phyloP scores from a whole-genome alignment of 768 basidiomycete genomes.

The Mycena galericulata region DNA sequence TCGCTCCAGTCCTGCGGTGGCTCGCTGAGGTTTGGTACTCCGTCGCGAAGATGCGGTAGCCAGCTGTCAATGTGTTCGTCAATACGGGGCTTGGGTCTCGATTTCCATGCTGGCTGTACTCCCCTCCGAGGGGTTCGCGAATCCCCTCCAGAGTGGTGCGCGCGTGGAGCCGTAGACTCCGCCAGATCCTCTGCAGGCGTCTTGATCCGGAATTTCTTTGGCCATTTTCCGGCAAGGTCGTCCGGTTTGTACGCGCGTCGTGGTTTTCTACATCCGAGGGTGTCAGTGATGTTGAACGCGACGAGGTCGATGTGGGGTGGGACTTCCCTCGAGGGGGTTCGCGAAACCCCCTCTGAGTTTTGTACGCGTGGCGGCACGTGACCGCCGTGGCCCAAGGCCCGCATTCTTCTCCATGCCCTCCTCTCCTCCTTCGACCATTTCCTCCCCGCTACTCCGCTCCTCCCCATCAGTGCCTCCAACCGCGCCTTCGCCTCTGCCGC shows the following conservation, averaged over 20 bases:
- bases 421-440: conserved; percentile 4
- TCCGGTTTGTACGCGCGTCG: conserved; percentile 5
- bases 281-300: conserved; percentile 14
- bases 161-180: conserved; percentile 2
- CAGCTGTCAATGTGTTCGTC: conserved; percentile 18
- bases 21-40: conserved; percentile 17
- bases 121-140: conserved; percentile 23
- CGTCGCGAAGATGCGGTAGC: conserved; percentile 5
- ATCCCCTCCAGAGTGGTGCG: conserved; percentile 11
- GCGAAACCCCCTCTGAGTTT: conserved; percentile 28
- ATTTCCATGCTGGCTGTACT: background rate
- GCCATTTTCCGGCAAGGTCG: background rate
- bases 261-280: background rate
- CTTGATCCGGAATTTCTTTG: background rate
- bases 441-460: background rate
- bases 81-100: conserved; percentile 24
- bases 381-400: background rate
- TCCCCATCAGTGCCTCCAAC: background rate
- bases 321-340: conserved; percentile 29
- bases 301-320: conserved; percentile 10
- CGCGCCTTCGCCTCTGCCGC: background rate
- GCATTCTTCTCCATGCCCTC: conserved; percentile 3
- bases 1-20: conserved; percentile 10
- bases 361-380: conserved; percentile 5
- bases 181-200: background rate